Base-by-base conservation (phyloP, 2,329 filamentous ascomycete species). In the Coccinonectria pachysandricola region DNA sequence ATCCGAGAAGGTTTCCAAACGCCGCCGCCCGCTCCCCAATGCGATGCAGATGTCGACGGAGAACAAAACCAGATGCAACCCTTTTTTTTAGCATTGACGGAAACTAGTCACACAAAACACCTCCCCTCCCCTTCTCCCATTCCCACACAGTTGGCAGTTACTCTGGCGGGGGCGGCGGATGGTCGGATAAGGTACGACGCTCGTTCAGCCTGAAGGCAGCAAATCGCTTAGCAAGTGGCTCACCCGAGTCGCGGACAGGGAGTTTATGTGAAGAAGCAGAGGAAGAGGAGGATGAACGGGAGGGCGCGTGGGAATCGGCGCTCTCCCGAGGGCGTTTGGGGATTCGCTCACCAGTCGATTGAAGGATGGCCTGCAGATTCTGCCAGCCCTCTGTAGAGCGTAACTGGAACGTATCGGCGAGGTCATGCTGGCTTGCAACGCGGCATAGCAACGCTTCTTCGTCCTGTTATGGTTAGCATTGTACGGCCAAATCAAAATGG, bases 291-390 rank as follows among this genome's bases (percentile, higher is more conserved):
- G 39, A 44, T 21, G 40, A 36, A 34, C 40, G 40, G 30, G 46
- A 42, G 29, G 46, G 34, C 25, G 41, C 38, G 32, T 39, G 36
- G 42, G 39, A 43, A 40, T 39, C 57, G 50, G 52, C 53, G 47
- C 50, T 46, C 42, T 56, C 53, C 49, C 60, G 61, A 51, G 52
- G 57, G 52, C 74, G 81, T 70, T 91, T 92, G 59, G 77, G 78
- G 73, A 79, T 75, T 75, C 79, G 79, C 82, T 94, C 87, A 93
- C 87, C 85, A 71, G 84, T 86, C 75, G 86, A 82, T 76, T 91
- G 76, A 62, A 96, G 73, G 55, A 98, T 93, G 56, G 82, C 79
- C 60, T 88, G 71, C 50, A 98, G 69, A 33, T 85, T 96, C 57
- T 87, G 82, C 91, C 91, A 98, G 49, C 91, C 91, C 50, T 79